Conservation (phyloP, 352 stramenopile genomes). For the Phytopythium vexans region DNA sequence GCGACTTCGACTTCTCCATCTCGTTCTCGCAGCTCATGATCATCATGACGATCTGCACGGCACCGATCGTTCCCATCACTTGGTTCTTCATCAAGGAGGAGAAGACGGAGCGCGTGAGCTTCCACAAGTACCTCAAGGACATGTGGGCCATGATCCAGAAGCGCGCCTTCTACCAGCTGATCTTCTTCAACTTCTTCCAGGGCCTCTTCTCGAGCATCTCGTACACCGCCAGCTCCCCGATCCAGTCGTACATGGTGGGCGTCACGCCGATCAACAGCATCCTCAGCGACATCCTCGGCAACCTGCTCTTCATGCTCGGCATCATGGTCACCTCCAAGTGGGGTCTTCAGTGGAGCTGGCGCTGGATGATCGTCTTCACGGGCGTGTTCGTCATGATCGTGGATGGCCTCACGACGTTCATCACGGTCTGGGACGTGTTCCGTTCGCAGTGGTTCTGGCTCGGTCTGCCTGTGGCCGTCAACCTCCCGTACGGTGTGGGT, state of each 20-base stretch:
- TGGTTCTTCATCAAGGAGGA: slow-evolving; percentile 27
- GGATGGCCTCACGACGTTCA: slow-evolving; percentile 3
- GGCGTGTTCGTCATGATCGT: slow-evolving; percentile 1
- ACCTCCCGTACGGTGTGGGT: slow-evolving; percentile 13
- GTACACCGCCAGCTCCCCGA: slow-evolving; percentile 18
- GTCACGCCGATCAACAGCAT: slow-evolving; percentile 40
- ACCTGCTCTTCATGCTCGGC: slow-evolving; percentile 32
- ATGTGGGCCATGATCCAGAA: slow-evolving; percentile 19
- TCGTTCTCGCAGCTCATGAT: slow-evolving; percentile 44
- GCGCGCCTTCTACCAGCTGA: slow-evolving; percentile 44
- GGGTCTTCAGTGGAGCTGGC: slow-evolving; percentile 38
- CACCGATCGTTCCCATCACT: slow-evolving; percentile 13
- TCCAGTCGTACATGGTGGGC: slow-evolving; percentile 23
- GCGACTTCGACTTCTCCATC: no score
- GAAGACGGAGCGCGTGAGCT: slow-evolving; percentile 7
- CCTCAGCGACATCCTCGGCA: slow-evolving; percentile 27
- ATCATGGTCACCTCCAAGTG: slow-evolving; percentile 30
- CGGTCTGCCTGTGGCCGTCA: slow-evolving; percentile 6
- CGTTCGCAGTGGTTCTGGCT: slow-evolving; percentile 9
- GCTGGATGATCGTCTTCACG: slow-evolving; percentile 13
- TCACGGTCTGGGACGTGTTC: slow-evolving; percentile 10
- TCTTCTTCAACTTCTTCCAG: slow-evolving; percentile 38
- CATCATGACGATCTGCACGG: slow-evolving; percentile 25
- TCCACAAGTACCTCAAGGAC: slow-evolving; percentile 8
- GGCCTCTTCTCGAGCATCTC: slow-evolving; percentile 28